Evolutionary conservation across 495 filamentous ascomycete species (phyloP), one percentile per base, ranked within the genome.

Genomic region (Poronia punctata): DNA sequence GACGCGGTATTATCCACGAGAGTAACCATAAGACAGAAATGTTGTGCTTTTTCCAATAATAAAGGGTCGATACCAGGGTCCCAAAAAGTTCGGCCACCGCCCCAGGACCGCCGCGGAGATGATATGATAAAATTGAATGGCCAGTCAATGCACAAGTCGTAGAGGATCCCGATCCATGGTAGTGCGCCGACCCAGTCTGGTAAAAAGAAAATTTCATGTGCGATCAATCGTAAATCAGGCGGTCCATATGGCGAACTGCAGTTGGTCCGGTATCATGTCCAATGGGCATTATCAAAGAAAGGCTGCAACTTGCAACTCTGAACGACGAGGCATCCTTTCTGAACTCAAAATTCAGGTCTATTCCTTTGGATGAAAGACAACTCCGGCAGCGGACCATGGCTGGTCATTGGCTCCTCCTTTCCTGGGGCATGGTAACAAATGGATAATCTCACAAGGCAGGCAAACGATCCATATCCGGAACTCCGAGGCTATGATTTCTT

Each of bases 281-380:
- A 37, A 28, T 48, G 38, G n/a, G 39, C 46, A 59, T 56, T 56
- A 51, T 56, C 53, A 47, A 45, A 48, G 22, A 57, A 44, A 68
- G 64, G 45, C 63, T 63, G 60, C 55, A 57, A 67, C 65, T 70
- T 61, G 67, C 67, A 70, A 54, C 62, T 63, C 59, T 43, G 55
- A 47, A 50, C 44, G 49, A 59, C 45, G 50, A 16, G 40, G 39
- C 49, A 38, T 37, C 52, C 36, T 54, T 52, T 52, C 48, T 45
- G n/a, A n/a, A 52, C 51, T 61, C 53, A 46, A 47, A 47, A 45
- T 56, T 57, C 59, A 43, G 58, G 59, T 66, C 48, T 67, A 56
- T 67, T n/a, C 58, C 58, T 45, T 56, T 49, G 56, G 52, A 57
- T 61, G 49, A 53, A 43, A 56, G 52, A 56, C 53, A 37, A 45